Conservation (phyloP, 2,329 filamentous ascomycete genomes). For the Shiraia bambusicola region DNA sequence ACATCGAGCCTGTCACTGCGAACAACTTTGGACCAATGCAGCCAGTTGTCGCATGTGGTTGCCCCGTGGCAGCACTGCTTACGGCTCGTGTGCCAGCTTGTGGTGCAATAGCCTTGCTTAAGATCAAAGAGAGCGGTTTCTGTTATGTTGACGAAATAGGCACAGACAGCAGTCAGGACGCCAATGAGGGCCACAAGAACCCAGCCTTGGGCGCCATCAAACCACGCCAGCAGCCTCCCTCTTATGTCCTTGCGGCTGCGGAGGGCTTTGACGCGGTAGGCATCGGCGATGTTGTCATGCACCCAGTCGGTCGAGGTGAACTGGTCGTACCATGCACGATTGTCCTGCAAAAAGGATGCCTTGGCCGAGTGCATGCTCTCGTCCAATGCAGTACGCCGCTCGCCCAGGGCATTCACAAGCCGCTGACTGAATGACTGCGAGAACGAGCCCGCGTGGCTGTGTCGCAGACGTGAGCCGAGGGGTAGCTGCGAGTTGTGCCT, state of each 20-base stretch:
- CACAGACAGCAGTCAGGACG: constrained; percentile 77
- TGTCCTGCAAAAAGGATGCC: constrained; percentile 69
- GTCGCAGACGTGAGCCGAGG: constrained; percentile 33
- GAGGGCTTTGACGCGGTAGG: constrained; percentile 81
- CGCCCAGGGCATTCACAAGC: constrained; percentile 60
- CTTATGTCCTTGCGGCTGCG: constrained; percentile 79
- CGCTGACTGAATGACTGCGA: constrained; percentile 46
- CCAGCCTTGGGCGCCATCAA: constrained; percentile 92
- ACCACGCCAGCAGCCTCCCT: constrained; percentile 73
- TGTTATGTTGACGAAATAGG: constrained; percentile 85
- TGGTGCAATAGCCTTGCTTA: constrained; percentile 84
- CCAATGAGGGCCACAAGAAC: constrained; percentile 88
- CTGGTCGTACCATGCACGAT: constrained; percentile 97
- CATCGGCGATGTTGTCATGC: constrained; percentile 93
- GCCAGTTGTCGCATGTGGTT: constrained; percentile 60
- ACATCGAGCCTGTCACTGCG: constrained; percentile 50
- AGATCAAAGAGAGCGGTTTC: constrained; percentile 85
- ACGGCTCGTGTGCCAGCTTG: constrained; percentile 70
- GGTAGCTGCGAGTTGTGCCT: constrained; percentile 41
- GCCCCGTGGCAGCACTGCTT: constrained; percentile 64
- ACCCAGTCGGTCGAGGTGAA: constrained; percentile 98
- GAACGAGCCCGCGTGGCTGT: constrained; percentile 38
- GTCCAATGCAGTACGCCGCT: constrained; percentile 52
- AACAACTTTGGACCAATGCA: constrained; percentile 63
- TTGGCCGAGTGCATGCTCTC: constrained; percentile 65